These are phyloP conservation scores for Chenopodium album DNA, from an alignment of 148 eudicot species.

Conservation along the genomic window DNA sequence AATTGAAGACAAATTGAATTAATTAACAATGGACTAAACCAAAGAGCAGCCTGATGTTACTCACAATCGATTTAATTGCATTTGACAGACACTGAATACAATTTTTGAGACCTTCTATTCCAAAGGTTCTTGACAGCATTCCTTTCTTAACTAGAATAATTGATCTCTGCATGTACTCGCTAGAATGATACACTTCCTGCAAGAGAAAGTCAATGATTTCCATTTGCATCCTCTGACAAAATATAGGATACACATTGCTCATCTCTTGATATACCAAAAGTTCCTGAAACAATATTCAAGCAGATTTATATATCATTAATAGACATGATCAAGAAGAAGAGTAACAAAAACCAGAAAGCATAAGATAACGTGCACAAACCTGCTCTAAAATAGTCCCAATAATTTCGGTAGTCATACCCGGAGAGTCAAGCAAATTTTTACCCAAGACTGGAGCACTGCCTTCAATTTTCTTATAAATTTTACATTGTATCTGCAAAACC, in stretches of 20 bases:
- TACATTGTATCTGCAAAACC: slow-evolving; percentile 57
- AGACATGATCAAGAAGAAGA: not conserved
- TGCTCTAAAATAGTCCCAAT: slow-evolving; percentile 64
- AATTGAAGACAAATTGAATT: not conserved
- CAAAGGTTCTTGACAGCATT: slow-evolving; percentile 49
- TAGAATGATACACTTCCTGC: slow-evolving; percentile 47
- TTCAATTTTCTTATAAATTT: slow-evolving; percentile 36
- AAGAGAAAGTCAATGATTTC: slow-evolving; percentile 54
- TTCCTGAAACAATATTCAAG: slow-evolving; percentile 52
- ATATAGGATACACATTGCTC: slow-evolving; percentile 42
- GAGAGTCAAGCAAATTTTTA: slow-evolving; percentile 45
- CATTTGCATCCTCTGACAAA: slow-evolving; percentile 64
- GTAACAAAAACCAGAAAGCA: not conserved
- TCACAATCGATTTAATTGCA: slow-evolving; percentile 64
- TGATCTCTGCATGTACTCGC: slow-evolving; percentile 43
- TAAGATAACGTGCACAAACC: slow-evolving; percentile 42
- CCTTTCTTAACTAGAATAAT: slow-evolving; percentile 57
- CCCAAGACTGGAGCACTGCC: slow-evolving; percentile 40
- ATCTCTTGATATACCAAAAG: slow-evolving; percentile 61
- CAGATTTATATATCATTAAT: slow-evolving; percentile 1
- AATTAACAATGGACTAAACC: not conserved
- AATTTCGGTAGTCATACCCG: slow-evolving; percentile 29
- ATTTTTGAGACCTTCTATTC: slow-evolving; percentile 46
- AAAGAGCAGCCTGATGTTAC: slow-evolving; percentile 23
- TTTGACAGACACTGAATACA: slow-evolving; percentile 66